Base-by-base conservation (phyloP, 2,329 filamentous ascomycete genomes). In the Neonectria ditissima region DNA sequence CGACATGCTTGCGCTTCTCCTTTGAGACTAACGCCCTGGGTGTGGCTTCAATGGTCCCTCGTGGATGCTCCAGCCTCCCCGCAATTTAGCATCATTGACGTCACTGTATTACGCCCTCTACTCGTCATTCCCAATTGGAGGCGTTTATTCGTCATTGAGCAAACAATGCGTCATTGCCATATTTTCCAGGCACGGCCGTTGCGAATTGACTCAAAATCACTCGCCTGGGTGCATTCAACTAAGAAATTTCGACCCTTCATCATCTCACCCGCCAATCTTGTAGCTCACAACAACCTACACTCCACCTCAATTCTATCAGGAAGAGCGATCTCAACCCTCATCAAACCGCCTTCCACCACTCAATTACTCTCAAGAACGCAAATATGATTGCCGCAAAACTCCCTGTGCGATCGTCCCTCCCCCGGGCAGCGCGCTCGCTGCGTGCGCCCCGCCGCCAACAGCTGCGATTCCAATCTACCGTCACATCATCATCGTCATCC, bases 391-490 rank as follows among this genome's bases (percentile, higher is more conserved):
- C 76, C 54, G 65, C 75, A 47, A 73, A 76, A 57, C 73, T 74
- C 43, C 56, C 77, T 51, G 62, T 72, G 22, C 73, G 76, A 62
- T 70, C 73, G 20, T 62, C 58, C 37, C 55, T 76, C 37, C 75
- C 72, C 32, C 68, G 75, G 43, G 72, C 74, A 32, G 62, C 75
- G 18, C 73, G 76, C 50, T 60, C 68, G 24, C 52, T 66, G 6
- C 76, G 74, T 28, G 56, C 59, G 16, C 62, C 76, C 57, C 69
- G 67, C 13, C 69, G 68, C 20, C 72, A 75, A 30, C 76, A 76
- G 14, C 44, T 73, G 14, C 82, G 82, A 41, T 79, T 80, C 72
- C 82, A 84, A 66, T 83, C 82, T 1, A 78, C 80, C 14, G 67
- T 77, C 8, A 62, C 77, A 4, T 69, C 76, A n/a, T 63, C 67